phyloP scores from a whole-genome alignment of 2,329 filamentous ascomycete species.

The Arthroderma sp. region DNA sequence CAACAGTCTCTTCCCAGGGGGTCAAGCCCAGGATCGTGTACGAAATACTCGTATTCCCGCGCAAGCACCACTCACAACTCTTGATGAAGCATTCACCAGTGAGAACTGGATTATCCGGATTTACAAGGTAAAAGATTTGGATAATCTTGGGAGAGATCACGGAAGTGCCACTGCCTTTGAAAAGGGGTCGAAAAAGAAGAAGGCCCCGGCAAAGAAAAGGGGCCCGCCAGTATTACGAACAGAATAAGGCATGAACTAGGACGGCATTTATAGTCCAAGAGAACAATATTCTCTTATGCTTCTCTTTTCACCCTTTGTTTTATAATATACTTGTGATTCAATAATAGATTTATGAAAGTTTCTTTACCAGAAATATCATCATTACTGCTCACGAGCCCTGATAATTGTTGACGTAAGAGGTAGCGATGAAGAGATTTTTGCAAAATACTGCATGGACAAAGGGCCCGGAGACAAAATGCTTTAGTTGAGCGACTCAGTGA shows the following conservation, averaged over 20 bases:
- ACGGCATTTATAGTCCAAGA: neutral
- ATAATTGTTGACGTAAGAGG: too few relatives aligned
- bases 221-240: constrained; percentile 33
- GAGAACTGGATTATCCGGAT: constrained; percentile 99
- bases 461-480: too few relatives aligned
- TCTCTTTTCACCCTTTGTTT: neutral
- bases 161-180: constrained; percentile 44
- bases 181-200: constrained; percentile 40
- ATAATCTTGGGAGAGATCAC: constrained; percentile 89
- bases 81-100: constrained; percentile 96
- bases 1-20: constrained; percentile 75
- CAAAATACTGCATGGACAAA: too few relatives aligned
- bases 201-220: constrained; percentile 23
- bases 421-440: too few relatives aligned
- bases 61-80: constrained; percentile 69
- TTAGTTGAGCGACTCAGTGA: too few relatives aligned
- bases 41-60: constrained; percentile 70
- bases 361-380: too few relatives aligned
- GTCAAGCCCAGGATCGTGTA: constrained; percentile 82
- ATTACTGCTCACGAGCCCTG: too few relatives aligned
- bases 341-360: too few relatives aligned
- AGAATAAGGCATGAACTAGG: constrained; percentile 5
- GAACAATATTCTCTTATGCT: neutral
- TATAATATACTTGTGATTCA: neutral
- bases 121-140: constrained; percentile 98